Conservation (phyloP, 768 basidiomycete species). For the Kwoniella bestiolae region DNA sequence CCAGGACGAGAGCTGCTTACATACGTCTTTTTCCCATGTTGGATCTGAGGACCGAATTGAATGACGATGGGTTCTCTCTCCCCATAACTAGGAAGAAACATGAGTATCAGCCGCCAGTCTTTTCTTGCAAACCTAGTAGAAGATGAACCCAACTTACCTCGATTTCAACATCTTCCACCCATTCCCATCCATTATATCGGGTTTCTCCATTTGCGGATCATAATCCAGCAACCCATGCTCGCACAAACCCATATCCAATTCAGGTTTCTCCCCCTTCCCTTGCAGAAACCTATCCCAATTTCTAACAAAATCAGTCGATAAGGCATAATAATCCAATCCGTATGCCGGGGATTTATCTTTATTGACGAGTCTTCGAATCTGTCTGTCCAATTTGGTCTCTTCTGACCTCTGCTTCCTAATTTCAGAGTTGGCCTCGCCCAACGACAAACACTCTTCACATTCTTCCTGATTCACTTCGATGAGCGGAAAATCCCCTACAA, state of each 20-base stretch:
- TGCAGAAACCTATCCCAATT: conserved; percentile 24
- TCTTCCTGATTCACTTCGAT: conserved; percentile 7
- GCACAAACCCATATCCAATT: conserved; percentile 22
- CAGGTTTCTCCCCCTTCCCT: conserved; percentile 9
- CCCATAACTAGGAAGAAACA: conserved; percentile 16
- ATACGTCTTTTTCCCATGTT: conserved; percentile 7
- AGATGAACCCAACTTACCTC: conserved; percentile 25
- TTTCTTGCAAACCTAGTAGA: too few relatives aligned
- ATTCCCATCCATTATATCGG: conserved; percentile 7
- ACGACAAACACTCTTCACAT: conserved; percentile 18
- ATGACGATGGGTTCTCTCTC: conserved; percentile 14
- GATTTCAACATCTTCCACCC: conserved; percentile 30
- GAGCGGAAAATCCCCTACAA: conserved; percentile 23
- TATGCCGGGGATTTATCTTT: conserved; percentile 9
- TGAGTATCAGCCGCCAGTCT: background rate
- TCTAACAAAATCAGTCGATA: conserved; percentile 23
- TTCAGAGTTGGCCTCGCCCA: conserved; percentile 2
- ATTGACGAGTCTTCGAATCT: conserved; percentile 12
- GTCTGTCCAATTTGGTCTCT: conserved; percentile 17
- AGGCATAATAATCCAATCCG: conserved; percentile 25
- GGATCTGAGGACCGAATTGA: conserved; percentile 9
- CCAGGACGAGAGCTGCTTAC: background rate
- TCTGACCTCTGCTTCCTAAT: conserved; percentile 1
- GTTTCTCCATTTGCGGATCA: conserved; percentile 32
- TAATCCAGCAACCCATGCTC: conserved; percentile 35